A percentile compares a stretch with the other conserved stretches of the same genome.
Conservation (phyloP, 768 basidiomycete species). For the Trametes cinnabarina region DNA sequence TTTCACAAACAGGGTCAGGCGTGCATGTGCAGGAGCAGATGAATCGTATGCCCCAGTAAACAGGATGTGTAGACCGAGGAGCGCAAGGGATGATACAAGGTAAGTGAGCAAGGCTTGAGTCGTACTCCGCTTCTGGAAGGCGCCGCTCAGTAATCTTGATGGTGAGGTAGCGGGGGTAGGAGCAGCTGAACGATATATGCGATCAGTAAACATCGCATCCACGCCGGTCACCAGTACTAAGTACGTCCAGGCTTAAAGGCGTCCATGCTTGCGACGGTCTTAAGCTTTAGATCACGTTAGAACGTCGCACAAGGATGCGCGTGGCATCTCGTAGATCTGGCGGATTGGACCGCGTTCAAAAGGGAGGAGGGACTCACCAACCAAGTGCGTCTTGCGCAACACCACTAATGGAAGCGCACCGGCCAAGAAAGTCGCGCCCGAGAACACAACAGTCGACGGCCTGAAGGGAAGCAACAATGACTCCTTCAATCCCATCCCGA, state of each 20-base stretch:
- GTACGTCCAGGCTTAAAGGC: too few relatives aligned
- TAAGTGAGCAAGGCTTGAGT: conserved; percentile 47
- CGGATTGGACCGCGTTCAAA: too few relatives aligned
- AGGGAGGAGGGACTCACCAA: conserved; percentile 43
- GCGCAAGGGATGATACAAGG: conserved; percentile 42
- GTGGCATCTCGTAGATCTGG: too few relatives aligned
- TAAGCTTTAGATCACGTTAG: too few relatives aligned
- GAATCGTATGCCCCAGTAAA: conserved; percentile 37
- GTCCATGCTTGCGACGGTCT: too few relatives aligned
- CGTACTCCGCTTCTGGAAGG: conserved; percentile 48
- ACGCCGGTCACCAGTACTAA: too few relatives aligned
- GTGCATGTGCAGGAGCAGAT: conserved; percentile 35
- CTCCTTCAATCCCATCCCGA: conserved; percentile 33
- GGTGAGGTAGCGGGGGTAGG: conserved; percentile 53
- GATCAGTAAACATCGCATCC: not conserved
- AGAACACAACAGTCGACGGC: conserved; percentile 39
- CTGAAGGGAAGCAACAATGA: conserved; percentile 40
- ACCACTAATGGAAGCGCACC: conserved; percentile 58
- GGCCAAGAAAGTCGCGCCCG: conserved; percentile 46
- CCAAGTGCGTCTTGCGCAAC: conserved; percentile 56
- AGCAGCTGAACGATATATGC: conserved; percentile 31
- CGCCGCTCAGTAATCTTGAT: conserved; percentile 42
- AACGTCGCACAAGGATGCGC: too few relatives aligned
- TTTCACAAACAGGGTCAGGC: conserved; percentile 58
- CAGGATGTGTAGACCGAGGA: conserved; percentile 44